Conservation (phyloP, 2,329 filamentous ascomycete genomes). For the Ophiocordyceps robertsii region DNA sequence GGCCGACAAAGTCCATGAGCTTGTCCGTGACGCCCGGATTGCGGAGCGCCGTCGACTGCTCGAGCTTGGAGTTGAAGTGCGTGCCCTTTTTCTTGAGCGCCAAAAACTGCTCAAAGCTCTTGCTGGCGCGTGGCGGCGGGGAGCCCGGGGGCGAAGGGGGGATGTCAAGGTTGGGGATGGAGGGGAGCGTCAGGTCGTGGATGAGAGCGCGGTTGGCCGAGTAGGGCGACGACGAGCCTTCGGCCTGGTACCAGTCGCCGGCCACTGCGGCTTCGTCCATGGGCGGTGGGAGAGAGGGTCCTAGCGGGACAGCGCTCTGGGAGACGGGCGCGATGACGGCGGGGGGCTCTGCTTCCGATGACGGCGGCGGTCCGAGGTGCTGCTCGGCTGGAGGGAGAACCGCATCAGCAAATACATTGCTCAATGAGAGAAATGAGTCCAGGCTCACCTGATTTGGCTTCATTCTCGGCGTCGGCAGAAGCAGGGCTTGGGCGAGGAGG, state of each 20-base stretch:
- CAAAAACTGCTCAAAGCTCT: constrained; percentile 63
- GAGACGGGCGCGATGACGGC: constrained; percentile 14
- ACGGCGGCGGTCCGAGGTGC: not conserved
- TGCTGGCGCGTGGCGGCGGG: constrained; percentile 36
- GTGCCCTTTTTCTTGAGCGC: constrained; percentile 62
- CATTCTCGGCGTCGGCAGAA: too few relatives aligned
- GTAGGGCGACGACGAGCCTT: constrained; percentile 48
- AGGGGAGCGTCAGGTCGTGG: constrained; percentile 61
- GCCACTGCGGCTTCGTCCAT: constrained; percentile 9
- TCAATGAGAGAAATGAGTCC: too few relatives aligned
- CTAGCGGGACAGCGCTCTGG: constrained; percentile 19
- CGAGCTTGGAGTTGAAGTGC: constrained; percentile 67
- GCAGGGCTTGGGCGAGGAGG: too few relatives aligned
- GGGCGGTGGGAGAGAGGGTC: constrained; percentile 23
- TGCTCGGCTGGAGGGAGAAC: not conserved
- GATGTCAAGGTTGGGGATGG: constrained; percentile 58
- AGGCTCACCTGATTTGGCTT: too few relatives aligned
- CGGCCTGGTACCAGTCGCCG: constrained; percentile 8
- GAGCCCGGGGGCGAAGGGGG: constrained; percentile 58
- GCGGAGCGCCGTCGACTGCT: constrained; percentile 50
- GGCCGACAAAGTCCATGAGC: constrained; percentile 52
- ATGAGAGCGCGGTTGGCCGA: constrained; percentile 49
- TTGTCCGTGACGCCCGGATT: constrained; percentile 64
- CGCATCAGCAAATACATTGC: not conserved
- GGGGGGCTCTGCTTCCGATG: not conserved